Conservation (phyloP, 129 eudicot genomes). For the Smallanthus sonchifolius region DNA sequence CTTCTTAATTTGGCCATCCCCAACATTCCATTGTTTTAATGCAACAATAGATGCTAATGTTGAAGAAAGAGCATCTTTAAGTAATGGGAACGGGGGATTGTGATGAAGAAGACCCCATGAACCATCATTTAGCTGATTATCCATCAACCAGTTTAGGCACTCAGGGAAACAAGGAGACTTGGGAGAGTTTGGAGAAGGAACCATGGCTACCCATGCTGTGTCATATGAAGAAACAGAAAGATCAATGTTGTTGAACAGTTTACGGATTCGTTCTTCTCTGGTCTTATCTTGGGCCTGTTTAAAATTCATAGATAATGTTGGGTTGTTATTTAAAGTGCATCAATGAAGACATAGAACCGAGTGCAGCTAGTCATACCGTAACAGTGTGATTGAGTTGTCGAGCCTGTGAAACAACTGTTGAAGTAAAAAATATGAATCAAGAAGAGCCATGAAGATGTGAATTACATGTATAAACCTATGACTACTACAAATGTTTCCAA, state of each 20-base stretch:
- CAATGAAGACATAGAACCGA: neutral
- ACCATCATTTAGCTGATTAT: slow-evolving; percentile 73
- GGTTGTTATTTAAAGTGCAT: neutral
- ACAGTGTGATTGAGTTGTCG: slow-evolving; percentile 9
- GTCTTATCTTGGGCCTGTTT: slow-evolving; percentile 46
- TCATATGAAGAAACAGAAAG: slow-evolving; percentile 76
- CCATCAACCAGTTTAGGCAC: slow-evolving; percentile 62
- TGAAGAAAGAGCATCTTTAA: slow-evolving; percentile 71
- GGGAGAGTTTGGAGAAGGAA: slow-evolving; percentile 61
- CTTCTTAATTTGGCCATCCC: slow-evolving; percentile 52
- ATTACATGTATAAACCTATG: too few relatives aligned
- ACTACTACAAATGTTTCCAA: too few relatives aligned
- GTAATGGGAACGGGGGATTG: slow-evolving; percentile 14
- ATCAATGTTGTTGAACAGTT: slow-evolving; percentile 46
- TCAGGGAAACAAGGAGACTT: slow-evolving; percentile 61
- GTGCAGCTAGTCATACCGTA: slow-evolving; percentile 10
- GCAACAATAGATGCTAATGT: slow-evolving; percentile 82
- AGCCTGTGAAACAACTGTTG: slow-evolving; percentile 5
- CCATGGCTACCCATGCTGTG: slow-evolving; percentile 99
- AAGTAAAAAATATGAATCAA: neutral
- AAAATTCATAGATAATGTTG: neutral
- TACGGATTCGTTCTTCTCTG: slow-evolving; percentile 56
- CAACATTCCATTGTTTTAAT: slow-evolving; percentile 70
- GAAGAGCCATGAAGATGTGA: too few relatives aligned
- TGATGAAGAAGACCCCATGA: slow-evolving; percentile 72